A percentile compares a stretch with the other conserved stretches of the same genome.
phyloP scores from a whole-genome alignment of 2,329 filamentous ascomycete genomes.

The Hypoxylon sp. region DNA sequence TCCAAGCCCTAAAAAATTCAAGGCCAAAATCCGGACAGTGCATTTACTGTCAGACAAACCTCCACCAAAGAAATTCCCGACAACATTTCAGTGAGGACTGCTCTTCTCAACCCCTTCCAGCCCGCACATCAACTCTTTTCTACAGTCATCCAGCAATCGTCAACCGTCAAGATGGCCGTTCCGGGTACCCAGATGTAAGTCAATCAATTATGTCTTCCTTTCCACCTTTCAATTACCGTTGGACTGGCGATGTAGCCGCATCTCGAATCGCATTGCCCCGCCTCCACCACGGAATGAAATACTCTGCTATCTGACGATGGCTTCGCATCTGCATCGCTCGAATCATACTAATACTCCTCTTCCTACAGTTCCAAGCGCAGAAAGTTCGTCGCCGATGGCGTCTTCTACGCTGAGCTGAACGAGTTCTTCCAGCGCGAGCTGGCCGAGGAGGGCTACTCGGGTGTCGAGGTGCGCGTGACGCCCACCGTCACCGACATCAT shows the following conservation, averaged over 20 bases:
- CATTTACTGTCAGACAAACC: conserved; percentile 32
- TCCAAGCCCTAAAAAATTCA: conserved; percentile 43
- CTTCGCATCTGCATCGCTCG: neutral
- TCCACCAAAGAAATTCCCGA: conserved; percentile 35
- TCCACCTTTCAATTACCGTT: neutral
- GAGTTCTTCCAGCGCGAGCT: conserved; percentile 99
- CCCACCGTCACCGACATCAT: conserved; percentile 99
- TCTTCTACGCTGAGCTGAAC: conserved; percentile 99
- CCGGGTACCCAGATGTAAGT: conserved; percentile 70
- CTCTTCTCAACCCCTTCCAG: conserved; percentile 33
- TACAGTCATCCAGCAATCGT: conserved; percentile 46
- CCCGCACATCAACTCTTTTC: conserved; percentile 46
- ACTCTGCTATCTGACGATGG: conserved; percentile 13
- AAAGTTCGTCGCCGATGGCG: conserved; percentile 97
- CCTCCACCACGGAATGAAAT: conserved; percentile 2
- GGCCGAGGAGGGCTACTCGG: conserved; percentile 99
- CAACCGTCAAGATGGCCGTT: conserved; percentile 65
- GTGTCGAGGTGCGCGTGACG: conserved; percentile 99
- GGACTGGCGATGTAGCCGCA: neutral
- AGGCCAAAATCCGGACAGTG: conserved; percentile 40
- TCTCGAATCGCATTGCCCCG: conserved; percentile 16
- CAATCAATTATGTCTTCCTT: neutral
- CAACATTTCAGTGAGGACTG: conserved; percentile 30
- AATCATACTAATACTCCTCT: conserved; percentile 31
- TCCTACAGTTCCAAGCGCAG: conserved; percentile 80